Percentiles rank a stretch among this genome's conserved stretches.
phyloP scores from a whole-genome alignment of 1,284 basidiomycete species.

The Pascua guehoae region DNA sequence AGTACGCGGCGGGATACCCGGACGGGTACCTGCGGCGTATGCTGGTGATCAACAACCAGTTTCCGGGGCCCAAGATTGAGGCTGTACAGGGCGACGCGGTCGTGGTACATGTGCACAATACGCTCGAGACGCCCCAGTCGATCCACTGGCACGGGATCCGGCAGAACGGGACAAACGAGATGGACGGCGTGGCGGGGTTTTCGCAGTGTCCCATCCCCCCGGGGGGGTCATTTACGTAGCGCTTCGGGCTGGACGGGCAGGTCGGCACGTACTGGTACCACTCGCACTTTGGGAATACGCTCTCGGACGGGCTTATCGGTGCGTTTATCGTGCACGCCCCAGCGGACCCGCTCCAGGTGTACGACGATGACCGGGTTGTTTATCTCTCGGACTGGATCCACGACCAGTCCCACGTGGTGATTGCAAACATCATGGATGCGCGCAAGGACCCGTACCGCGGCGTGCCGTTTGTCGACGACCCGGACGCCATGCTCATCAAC shows the following conservation, averaged over 20 bases:
- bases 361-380: conserved; percentile 28
- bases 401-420: conserved; percentile 20
- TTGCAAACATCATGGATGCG: conserved; percentile 12
- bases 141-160: conserved; percentile 40
- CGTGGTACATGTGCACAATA: conserved; percentile 28
- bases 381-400: conserved; percentile 31
- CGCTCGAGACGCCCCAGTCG: conserved; percentile 21
- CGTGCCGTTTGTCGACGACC: conserved; percentile 11
- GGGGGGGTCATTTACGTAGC: conserved; percentile 54
- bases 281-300: conserved; percentile 32
- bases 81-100: conserved; percentile 32
- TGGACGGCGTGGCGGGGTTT: conserved; percentile 39
- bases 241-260: conserved; percentile 25
- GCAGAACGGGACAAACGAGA: conserved; percentile 25
- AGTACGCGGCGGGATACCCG: conserved; percentile 3
- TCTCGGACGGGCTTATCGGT: conserved; percentile 31
- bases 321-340: conserved; percentile 30
- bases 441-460: conserved; percentile 5
- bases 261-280: conserved; percentile 39
- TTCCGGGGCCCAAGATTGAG: conserved; percentile 31
- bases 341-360: conserved; percentile 22
- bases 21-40: conserved; percentile 15
- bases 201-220: conserved; percentile 56
- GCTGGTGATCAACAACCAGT: conserved; percentile 13
- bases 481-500: conserved; percentile 29